phyloP scores from a whole-genome alignment of 352 stramenopile species.

The Achlya hypogyna region DNA sequence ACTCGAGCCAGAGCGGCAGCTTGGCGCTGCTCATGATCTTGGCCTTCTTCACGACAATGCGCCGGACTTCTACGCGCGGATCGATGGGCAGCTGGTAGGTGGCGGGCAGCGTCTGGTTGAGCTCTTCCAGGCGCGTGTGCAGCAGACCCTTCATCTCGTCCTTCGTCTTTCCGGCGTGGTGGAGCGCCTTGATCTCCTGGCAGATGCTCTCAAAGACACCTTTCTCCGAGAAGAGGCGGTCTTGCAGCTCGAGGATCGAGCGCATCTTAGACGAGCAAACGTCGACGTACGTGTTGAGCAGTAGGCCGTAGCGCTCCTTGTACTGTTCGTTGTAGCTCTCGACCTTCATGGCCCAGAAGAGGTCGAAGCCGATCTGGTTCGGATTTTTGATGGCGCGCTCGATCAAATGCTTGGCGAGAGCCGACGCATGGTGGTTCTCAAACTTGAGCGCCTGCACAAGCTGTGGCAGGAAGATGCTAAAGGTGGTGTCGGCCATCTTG shows the following conservation, averaged over 20 bases:
- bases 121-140: slow-evolving; percentile 56
- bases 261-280: slow-evolving; percentile 87
- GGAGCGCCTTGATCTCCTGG: slow-evolving; percentile 71
- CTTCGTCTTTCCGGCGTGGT: slow-evolving; percentile 50
- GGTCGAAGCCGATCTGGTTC: slow-evolving; percentile 83
- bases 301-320: slow-evolving; percentile 71
- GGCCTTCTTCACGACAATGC: slow-evolving; percentile 80
- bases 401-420: slow-evolving; percentile 67
- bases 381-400: slow-evolving; percentile 82
- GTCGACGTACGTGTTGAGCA: slow-evolving; percentile 78
- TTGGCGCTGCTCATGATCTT: slow-evolving; percentile 87
- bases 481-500: slow-evolving; percentile 78
- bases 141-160: slow-evolving; percentile 80
- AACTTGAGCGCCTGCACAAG: slow-evolving; percentile 87
- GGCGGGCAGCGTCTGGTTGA: slow-evolving; percentile 70
- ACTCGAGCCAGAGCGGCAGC: slow-evolving; percentile 82
- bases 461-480: slow-evolving; percentile 84
- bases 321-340: slow-evolving; percentile 79
- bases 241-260: slow-evolving; percentile 85
- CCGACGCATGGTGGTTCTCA: slow-evolving; percentile 77
- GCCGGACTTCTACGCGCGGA: slow-evolving; percentile 76
- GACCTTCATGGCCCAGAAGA: slow-evolving; percentile 87
- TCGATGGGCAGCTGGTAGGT: slow-evolving; percentile 86
- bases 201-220: slow-evolving; percentile 80
- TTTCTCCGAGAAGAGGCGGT: slow-evolving; percentile 73